Evolutionary conservation across 2,329 filamentous ascomycete species (phyloP), one percentile per base, ranked within the genome.

Genomic region (Cladosporium colombiae): DNA sequence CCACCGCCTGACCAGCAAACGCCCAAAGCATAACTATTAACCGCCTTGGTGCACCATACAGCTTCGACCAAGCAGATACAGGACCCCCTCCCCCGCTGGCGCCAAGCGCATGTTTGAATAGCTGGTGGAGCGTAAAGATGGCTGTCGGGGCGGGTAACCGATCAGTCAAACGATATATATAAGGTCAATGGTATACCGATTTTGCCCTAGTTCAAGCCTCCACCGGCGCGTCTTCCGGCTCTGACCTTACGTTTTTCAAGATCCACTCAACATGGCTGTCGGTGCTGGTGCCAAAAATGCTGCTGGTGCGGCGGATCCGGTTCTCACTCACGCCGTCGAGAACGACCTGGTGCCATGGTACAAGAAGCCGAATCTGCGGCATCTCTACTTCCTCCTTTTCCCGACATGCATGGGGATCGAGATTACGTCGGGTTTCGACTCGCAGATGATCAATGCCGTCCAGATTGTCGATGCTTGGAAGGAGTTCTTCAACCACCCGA

Each of bases 341-440:
- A 74, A 76, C 14, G 81, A 83, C 67, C 75, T 75, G 37, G 78
- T 78, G 31, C 35, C 76, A 65, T 88, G 85, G 84, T 87, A 82
- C 77, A 81, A 80, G 71, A 89, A 89, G 74, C 84, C 82, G 0
- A 88, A 88, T 68, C 77, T 88, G 46, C 80, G 85, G 62, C 73
- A 72, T 21, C 78, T 88, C 44, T 88, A 89, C 71, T 73, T 88
- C 7, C 75, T 85, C 66, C 80, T 89, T 59, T 84, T 88, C 66
- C 84, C 85, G 25, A 85, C 84, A 52, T 87, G 84, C 73, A 85
- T 88, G 78, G 86, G 86, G 56, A 86, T 88, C 65, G 86, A 88
- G 76, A 85, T 86, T 71, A 87, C 85, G 0, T 86, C 84, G 4
- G 85, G 85, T 0, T 88, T 87, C 69, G 85, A 86, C 70, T 83